These are phyloP conservation scores for Volvox reticuliferus DNA, from an alignment of 139 green algal genomes.

Conservation along the genomic window DNA sequence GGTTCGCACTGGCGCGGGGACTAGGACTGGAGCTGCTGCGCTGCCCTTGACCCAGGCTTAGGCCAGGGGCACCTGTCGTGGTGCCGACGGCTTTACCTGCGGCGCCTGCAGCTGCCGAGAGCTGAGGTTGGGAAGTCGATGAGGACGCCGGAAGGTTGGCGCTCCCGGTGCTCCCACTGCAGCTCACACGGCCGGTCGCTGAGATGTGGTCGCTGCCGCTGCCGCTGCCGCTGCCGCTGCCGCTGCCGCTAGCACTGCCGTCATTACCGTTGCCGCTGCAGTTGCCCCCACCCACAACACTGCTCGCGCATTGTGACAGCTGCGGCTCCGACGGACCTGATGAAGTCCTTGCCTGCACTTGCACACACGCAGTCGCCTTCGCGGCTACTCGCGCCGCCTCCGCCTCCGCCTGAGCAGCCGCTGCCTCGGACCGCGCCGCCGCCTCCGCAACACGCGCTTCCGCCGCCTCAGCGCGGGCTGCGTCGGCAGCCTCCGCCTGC, in stretches of 20 bases:
- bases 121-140: not conserved
- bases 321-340: too few relatives aligned
- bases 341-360: not conserved
- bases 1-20: not conserved
- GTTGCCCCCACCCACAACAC: not conserved
- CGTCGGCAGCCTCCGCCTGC: not conserved
- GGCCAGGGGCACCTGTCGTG: not conserved
- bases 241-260: not conserved
- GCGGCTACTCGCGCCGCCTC: not conserved
- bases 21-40: not conserved
- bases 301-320: too few relatives aligned
- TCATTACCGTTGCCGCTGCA: not conserved
- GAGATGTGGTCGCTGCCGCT: not conserved
- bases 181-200: not conserved
- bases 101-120: not conserved
- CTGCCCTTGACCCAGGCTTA: not conserved
- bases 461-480: not conserved
- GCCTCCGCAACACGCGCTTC: not conserved
- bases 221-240: not conserved
- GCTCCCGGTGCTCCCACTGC: not conserved
- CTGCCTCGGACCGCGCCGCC: not conserved
- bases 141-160: not conserved
- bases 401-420: not conserved
- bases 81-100: not conserved
- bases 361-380: not conserved